Evolutionary conservation across 768 basidiomycete species (phyloP), one percentile per base, ranked within the genome.

Genomic region (Leucocoprinus sp.): DNA sequence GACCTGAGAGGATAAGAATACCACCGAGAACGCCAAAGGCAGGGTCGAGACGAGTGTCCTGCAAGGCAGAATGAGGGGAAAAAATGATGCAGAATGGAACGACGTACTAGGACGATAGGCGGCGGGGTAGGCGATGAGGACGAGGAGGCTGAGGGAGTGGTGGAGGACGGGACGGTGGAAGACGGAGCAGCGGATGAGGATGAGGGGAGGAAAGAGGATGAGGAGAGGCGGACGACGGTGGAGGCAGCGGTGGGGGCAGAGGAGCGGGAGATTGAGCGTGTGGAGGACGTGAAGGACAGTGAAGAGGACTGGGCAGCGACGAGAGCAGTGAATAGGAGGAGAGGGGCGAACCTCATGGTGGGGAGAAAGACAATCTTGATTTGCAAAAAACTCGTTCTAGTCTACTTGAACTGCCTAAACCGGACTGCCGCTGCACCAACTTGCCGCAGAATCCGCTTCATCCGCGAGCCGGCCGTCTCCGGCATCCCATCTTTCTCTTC

Each of bases 1-100:
- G 68, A 37, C 93, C 93, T 7, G 88, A 91, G 39, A 96, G 57
- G 53, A 96, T 91, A 59, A 97, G 79, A 50, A 96, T 64, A 4
- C 78, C 86, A 37, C 93, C 93, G 12, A 93, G 73, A 23, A 93
- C 87, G 41, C 82, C 92, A 63, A 93, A 97, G 12, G 82, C 92
- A 21, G 89, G 88, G 57, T 91, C 87, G 28, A 95, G 67, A 57
- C 67, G 74, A 15, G 92, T 91, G 17, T 70, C 76, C 70, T 71
- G 48, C 18, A 31, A 43, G 27, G 28, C 11, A 27, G 11, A 27
- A 11, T 19, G 36, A 37, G 21, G 72, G n/a, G n/a, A n/a, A n/a
- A n/a, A n/a, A n/a, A n/a, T 64, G 63, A 49, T 51, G 53, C 11
- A 23, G 2, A 43, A 27, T 1, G 0, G 23, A 36, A 8, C 18